phyloP scores from a whole-genome alignment of 345 rosid species.

The Salix suchowensis region DNA sequence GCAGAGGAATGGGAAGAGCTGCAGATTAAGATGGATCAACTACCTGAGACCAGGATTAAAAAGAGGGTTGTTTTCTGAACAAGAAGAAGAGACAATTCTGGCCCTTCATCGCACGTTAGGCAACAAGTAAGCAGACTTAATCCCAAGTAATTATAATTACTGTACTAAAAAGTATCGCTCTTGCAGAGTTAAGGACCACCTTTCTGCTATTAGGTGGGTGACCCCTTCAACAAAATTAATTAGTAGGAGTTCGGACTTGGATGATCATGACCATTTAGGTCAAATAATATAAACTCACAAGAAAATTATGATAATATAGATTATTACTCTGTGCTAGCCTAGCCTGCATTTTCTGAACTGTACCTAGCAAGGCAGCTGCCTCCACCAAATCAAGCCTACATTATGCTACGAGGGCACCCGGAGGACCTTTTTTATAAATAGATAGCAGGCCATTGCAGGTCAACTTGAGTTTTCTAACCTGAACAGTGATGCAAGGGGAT shows the following conservation, averaged over 20 bases:
- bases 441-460: neutral
- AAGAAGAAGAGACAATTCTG: conserved; percentile 71
- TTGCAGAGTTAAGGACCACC: neutral
- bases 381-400: neutral
- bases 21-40: conserved; percentile 92
- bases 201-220: neutral
- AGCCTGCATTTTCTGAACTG: neutral
- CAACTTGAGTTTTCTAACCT: neutral
- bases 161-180: neutral
- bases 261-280: neutral
- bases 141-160: neutral
- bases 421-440: neutral
- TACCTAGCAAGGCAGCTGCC: neutral
- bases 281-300: neutral
- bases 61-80: conserved; percentile 49
- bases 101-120: conserved; percentile 67
- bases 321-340: neutral
- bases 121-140: conserved; percentile 58
- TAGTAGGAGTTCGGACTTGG: neutral
- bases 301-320: neutral
- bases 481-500: neutral
- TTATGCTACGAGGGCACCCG: neutral
- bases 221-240: neutral
- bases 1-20: conserved; percentile 92
- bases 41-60: conserved; percentile 85